Conservation (phyloP, 1,284 basidiomycete species). For the Pseudozyma hubeiensis region DNA sequence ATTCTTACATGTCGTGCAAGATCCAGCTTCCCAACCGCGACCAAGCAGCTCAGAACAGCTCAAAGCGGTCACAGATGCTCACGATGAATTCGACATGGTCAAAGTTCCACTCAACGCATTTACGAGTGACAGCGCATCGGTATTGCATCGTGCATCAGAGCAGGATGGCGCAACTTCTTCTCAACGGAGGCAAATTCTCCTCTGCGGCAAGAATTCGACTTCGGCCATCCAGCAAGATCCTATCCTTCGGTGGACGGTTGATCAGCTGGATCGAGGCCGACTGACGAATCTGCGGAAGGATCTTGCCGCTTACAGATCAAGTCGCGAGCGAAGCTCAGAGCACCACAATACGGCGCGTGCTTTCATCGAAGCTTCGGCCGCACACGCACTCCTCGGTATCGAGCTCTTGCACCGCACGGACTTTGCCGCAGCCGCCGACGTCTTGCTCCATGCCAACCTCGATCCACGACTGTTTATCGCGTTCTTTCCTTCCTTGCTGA, state of each 20-base stretch:
- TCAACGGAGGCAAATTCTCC: constrained; percentile 18
- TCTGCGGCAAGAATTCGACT: constrained; percentile 43
- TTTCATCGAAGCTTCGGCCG: constrained; percentile 22
- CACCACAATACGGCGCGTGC: constrained; percentile 1
- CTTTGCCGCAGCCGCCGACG: constrained; percentile 34
- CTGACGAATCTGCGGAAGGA: constrained; percentile 20
- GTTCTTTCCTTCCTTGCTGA: constrained; percentile 22
- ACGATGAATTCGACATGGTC: constrained; percentile 21
- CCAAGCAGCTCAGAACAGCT: neutral
- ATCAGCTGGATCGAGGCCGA: constrained; percentile 35
- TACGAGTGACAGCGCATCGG: neutral
- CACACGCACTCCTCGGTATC: constrained; percentile 38
- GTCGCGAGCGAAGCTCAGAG: neutral
- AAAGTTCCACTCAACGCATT: constrained; percentile 22
- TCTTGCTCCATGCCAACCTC: constrained; percentile 25
- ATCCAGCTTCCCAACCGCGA: neutral
- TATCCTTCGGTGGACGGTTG: constrained; percentile 17
- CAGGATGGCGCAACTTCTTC: constrained; percentile 1
- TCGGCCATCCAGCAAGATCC: constrained; percentile 31
- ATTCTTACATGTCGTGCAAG: constrained; percentile 39
- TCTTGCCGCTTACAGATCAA: constrained; percentile 11
- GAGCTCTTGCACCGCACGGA: constrained; percentile 38
- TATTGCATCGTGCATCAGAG: constrained; percentile 19
- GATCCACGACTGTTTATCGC: constrained; percentile 48
- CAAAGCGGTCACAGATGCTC: neutral